A percentile compares a stretch with the other conserved stretches of the same genome.
phyloP scores from a whole-genome alignment of 2,329 filamentous ascomycete genomes.

The Trichoderma arundinaceum region DNA sequence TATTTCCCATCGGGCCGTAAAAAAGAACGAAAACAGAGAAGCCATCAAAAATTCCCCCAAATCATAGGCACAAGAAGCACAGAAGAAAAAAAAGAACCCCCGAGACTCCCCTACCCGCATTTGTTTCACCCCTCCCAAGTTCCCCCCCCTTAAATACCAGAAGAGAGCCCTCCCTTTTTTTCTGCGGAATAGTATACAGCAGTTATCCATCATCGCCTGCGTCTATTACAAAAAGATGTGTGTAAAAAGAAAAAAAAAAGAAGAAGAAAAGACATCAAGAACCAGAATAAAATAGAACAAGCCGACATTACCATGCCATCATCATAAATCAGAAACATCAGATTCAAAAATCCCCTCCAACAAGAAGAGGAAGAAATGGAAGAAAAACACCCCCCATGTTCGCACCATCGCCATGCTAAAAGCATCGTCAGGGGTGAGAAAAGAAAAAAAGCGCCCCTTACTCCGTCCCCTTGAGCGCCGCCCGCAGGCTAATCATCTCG shows the following conservation, averaged over 20 bases:
- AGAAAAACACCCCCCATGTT: neutral
- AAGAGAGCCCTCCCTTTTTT: neutral
- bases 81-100: neutral
- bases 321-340: conserved; percentile 4
- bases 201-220: conserved; percentile 16
- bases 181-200: conserved; percentile 21
- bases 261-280: neutral
- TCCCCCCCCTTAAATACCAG: neutral
- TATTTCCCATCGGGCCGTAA: conserved; percentile 1
- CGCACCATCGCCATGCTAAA: conserved; percentile 19
- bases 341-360: neutral
- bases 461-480: conserved; percentile 56
- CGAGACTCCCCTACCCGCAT: conserved; percentile 12
- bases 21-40: neutral
- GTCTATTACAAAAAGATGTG: conserved; percentile 16
- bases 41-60: neutral
- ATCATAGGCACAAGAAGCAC: neutral
- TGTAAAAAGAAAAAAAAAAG: neutral
- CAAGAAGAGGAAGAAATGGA: neutral
- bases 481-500: conserved; percentile 75
- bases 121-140: neutral
- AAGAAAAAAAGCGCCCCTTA: conserved; percentile 37
- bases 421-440: conserved; percentile 33
- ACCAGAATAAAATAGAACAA: neutral
- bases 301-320: conserved; percentile 27